phyloP scores from a whole-genome alignment of 257 asterid species.

The Perilla frutescens region DNA sequence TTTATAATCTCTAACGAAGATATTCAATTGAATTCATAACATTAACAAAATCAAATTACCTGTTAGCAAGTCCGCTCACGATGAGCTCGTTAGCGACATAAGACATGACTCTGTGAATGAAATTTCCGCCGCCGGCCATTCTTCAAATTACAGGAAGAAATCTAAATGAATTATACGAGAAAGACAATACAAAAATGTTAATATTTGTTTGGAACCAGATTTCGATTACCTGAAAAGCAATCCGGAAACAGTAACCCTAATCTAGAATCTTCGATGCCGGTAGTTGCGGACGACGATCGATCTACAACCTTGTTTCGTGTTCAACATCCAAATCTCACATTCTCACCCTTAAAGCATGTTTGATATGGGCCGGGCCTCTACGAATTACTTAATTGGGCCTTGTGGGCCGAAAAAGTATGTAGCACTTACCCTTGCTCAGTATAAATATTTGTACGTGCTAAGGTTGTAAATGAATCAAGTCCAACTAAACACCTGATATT shows the following conservation, averaged over 20 bases:
- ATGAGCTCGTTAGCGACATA: conserved; percentile 70
- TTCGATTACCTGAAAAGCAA: conserved; percentile 20
- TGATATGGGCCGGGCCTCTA: conserved; percentile 19
- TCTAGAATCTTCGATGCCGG: conserved; percentile 37
- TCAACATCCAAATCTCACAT: neutral
- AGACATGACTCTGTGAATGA: conserved; percentile 61
- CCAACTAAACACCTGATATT: too few relatives aligned
- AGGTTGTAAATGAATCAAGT: too few relatives aligned
- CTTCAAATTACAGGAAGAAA: conserved; percentile 24
- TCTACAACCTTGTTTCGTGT: neutral
- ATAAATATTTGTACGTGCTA: too few relatives aligned
- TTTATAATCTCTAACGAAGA: neutral
- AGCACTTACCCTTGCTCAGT: too few relatives aligned
- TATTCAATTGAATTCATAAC: neutral
- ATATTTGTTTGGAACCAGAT: neutral
- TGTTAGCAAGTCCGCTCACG: conserved; percentile 71
- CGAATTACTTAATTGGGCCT: neutral
- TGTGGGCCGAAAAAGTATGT: too few relatives aligned
- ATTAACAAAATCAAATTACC: conserved; percentile 42
- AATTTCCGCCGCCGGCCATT: conserved; percentile 89
- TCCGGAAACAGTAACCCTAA: conserved; percentile 30
- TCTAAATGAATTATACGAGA: neutral
- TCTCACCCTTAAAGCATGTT: neutral
- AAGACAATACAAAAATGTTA: neutral
- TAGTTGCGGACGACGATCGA: conserved; percentile 1